Base-by-base conservation (phyloP, 257 asterid species). In the Ilex asprella region DNA sequence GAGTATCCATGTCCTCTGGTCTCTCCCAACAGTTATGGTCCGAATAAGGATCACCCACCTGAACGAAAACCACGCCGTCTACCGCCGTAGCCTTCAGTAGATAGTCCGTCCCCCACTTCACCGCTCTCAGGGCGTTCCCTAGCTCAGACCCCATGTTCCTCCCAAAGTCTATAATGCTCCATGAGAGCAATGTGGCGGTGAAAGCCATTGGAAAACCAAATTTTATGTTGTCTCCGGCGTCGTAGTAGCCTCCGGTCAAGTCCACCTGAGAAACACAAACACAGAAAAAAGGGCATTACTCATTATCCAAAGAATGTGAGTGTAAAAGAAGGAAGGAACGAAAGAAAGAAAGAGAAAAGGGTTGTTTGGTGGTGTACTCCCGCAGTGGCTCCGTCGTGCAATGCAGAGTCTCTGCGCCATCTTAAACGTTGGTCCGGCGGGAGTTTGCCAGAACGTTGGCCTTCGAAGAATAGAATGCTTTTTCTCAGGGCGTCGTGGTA, bases 1-100 rank as follows among this genome's bases (percentile, higher is more conserved):
- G 51, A 0, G 97, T 89, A 59, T 87, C 92, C 97, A 89, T 89
- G 15, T 89, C 97, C 52, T 89, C 97, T 0, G 97, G 97, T 72
- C 95, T 82, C 30, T 89, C 92, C 95, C 97, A 89, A 39, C 97
- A 87, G 69, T 69, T 82, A 70, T 89, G 97, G 80, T 89, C 97
- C 13, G 97, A 87, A 21, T 76, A 70, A 7, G 90, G 81, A 39
- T 90, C 96, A 0, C 96, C 97, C 0, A 90, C 97, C 73, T 90
- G 95, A 0, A 83, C 97, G 30, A 81, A 90, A 8, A 90, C 59
- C 59, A 90, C 74, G 41, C 95, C 91, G 58, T 83, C 83, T 52
- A 59, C 82, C 0, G 95, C 93, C 3, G 95, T 85, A 3, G 97
- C 86, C 63, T 90, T 90, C 50, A 90, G 75, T 54, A 90, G n/a